Evolutionary conservation across 2,329 filamentous ascomycete genomes (phyloP).

Genomic region (Diaporthe vexans): DNA sequence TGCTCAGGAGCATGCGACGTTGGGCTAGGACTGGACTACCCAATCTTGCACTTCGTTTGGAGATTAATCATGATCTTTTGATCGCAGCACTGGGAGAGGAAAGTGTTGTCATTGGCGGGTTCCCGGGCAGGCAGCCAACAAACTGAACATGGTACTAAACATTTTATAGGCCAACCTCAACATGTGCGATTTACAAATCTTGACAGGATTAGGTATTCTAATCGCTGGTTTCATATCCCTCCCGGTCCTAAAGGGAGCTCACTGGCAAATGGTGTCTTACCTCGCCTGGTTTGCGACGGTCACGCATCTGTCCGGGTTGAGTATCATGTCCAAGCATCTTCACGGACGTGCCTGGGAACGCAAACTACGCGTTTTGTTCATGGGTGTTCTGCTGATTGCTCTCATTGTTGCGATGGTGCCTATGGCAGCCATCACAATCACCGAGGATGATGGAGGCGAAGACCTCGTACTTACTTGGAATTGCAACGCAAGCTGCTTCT

Average conservation of each 20-base stretch:
- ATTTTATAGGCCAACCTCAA: background rate
- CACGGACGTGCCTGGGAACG: conserved; percentile 2
- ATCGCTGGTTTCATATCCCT: background rate
- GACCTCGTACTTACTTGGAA: background rate
- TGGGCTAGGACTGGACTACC: background rate
- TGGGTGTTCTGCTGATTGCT: background rate
- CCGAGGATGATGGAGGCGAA: background rate
- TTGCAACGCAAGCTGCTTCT: conserved; percentile 9
- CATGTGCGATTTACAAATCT: conserved; percentile 8
- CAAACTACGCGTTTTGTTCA: background rate
- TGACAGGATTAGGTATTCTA: background rate
- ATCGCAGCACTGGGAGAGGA: background rate
- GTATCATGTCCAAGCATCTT: background rate
- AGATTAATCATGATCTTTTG: background rate
- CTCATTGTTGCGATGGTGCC: background rate
- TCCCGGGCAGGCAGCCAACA: background rate
- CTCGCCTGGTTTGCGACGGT: conserved; percentile 2
- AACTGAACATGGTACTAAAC: background rate
- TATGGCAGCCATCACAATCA: background rate
- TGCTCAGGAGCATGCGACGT: background rate
- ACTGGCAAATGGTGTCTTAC: conserved; percentile 2
- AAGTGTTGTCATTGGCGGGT: background rate
- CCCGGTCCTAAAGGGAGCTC: background rate
- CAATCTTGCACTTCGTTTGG: background rate
- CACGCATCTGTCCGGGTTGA: background rate